Conservation (phyloP, 2,329 filamentous ascomycete genomes). For the Xylaria polymorpha region DNA sequence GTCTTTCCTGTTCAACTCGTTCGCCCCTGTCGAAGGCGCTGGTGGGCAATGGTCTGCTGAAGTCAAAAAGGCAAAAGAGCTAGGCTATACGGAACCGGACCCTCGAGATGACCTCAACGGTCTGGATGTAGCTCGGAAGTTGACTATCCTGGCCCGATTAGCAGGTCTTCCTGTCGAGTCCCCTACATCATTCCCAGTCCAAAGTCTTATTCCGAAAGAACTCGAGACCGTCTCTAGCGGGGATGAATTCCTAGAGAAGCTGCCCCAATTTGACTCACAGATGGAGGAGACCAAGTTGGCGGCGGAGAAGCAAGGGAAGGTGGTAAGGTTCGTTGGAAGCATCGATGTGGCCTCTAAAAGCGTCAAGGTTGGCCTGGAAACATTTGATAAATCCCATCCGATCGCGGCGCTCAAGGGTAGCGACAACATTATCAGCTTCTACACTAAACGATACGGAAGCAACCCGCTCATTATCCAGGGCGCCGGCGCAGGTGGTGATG, state of each 20-base stretch:
- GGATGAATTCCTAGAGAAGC: conserved; percentile 84
- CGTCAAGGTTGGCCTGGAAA: conserved; percentile 93
- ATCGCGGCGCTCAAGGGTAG: conserved; percentile 96
- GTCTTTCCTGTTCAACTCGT: conserved; percentile 98
- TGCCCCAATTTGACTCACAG: conserved; percentile 85
- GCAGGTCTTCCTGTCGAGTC: conserved; percentile 84
- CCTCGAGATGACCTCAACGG: conserved; percentile 89
- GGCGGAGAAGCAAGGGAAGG: conserved; percentile 89
- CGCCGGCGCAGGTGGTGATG: conserved; percentile 91
- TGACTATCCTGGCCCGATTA: conserved; percentile 92
- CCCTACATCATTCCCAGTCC: conserved; percentile 90
- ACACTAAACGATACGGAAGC: conserved; percentile 91
- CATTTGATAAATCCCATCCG: conserved; percentile 86
- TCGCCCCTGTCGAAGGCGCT: conserved; percentile 80
- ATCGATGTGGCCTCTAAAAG: conserved; percentile 84
- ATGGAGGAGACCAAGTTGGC: conserved; percentile 90
- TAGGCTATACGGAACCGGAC: conserved; percentile 93
- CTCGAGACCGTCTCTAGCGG: conserved; percentile 81
- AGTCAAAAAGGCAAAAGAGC: conserved; percentile 89
- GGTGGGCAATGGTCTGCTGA: conserved; percentile 91
- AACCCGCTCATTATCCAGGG: conserved; percentile 96
- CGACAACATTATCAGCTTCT: conserved; percentile 99
- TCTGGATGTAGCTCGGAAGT: conserved; percentile 90
- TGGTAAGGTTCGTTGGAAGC: conserved; percentile 92
- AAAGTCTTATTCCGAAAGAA: conserved; percentile 90